A percentile compares a stretch with the other conserved stretches of the same genome.
These are phyloP conservation scores for Paecilomyces formosus DNA, from an alignment of 2,329 filamentous ascomycete genomes.

Conservation along the genomic window DNA sequence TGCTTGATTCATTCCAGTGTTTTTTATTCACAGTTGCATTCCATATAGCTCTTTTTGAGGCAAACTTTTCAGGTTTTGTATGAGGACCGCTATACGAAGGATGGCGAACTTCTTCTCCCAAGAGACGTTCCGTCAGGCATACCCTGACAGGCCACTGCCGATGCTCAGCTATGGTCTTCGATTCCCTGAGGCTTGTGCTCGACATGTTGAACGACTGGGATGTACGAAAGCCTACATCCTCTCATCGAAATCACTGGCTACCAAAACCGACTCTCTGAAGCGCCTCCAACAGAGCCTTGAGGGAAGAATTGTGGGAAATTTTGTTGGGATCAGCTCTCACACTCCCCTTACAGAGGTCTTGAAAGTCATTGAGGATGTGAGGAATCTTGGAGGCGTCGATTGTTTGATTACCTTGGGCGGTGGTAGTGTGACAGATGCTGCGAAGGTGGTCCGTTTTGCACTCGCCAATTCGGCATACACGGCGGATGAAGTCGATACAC, in stretches of 20 bases:
- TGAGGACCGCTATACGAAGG: neutral
- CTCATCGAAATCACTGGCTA: neutral
- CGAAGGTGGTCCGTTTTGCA: conserved; percentile 39
- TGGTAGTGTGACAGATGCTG: conserved; percentile 42
- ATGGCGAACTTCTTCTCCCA: neutral
- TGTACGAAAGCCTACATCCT: neutral
- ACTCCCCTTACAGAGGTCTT: conserved; percentile 41
- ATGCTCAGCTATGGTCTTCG: neutral
- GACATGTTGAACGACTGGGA: neutral
- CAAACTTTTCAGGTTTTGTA: neutral
- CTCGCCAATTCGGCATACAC: conserved; percentile 34
- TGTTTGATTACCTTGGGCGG: conserved; percentile 43
- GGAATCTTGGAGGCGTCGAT: conserved; percentile 21
- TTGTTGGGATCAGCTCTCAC: conserved; percentile 42
- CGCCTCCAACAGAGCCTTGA: conserved; percentile 27
- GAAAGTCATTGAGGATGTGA: conserved; percentile 28
- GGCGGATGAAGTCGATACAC: conserved; percentile 20
- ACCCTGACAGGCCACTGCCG: neutral
- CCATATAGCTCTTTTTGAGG: neutral
- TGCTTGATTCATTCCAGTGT: neutral
- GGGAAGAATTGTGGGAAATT: conserved; percentile 31
- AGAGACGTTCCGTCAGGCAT: neutral
- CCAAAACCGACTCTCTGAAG: conserved; percentile 15
- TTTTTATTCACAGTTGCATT: neutral
- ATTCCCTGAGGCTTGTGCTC: neutral